Percentiles rank a stretch among this genome's conserved stretches.
phyloP scores from a whole-genome alignment of 768 basidiomycete species.

The Amanita brunnescens region DNA sequence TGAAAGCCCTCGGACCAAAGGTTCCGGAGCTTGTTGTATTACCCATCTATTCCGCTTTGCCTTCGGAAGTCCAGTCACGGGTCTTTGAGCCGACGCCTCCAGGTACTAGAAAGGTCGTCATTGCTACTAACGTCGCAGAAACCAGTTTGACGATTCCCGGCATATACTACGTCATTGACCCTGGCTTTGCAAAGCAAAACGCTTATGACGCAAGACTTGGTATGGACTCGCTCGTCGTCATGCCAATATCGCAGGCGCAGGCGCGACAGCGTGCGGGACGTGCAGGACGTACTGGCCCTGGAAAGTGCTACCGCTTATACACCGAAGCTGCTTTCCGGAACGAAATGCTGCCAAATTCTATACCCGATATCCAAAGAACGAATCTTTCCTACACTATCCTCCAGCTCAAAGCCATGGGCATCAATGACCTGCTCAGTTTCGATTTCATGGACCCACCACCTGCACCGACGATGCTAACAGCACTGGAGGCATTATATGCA shows the following conservation, averaged over 20 bases:
- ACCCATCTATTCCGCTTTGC: conserved; percentile 96
- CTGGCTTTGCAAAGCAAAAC: conserved; percentile 98
- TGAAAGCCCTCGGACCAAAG: conserved; percentile 98
- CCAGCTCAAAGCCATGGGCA: conserved; percentile 97
- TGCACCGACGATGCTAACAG: conserved; percentile 93
- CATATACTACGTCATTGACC: conserved; percentile 98
- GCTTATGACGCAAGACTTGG: conserved; percentile 95
- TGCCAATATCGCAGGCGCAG: conserved; percentile 98
- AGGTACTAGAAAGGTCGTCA: conserved; percentile 96
- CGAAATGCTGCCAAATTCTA: conserved; percentile 96
- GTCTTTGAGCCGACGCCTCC: conserved; percentile 98
- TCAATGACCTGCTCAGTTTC: conserved; percentile 95
- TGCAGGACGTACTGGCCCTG: conserved; percentile 95
- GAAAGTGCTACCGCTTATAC: conserved; percentile 96
- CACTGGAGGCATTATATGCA: conserved; percentile 89
- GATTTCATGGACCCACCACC: conserved; percentile 99
- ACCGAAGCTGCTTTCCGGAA: conserved; percentile 98
- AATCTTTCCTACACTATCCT: conserved; percentile 90
- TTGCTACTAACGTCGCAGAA: conserved; percentile 99
- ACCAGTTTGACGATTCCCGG: conserved; percentile 97
- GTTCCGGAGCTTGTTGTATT: conserved; percentile 95
- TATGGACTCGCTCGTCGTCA: conserved; percentile 98
- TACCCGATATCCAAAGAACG: conserved; percentile 95
- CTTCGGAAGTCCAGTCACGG: conserved; percentile 95
- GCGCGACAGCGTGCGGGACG: conserved; percentile 93